A percentile compares a stretch with the other conserved stretches of the same genome.
phyloP scores from a whole-genome alignment of 2,329 filamentous ascomycete species.

The Chlorencoelia australis region DNA sequence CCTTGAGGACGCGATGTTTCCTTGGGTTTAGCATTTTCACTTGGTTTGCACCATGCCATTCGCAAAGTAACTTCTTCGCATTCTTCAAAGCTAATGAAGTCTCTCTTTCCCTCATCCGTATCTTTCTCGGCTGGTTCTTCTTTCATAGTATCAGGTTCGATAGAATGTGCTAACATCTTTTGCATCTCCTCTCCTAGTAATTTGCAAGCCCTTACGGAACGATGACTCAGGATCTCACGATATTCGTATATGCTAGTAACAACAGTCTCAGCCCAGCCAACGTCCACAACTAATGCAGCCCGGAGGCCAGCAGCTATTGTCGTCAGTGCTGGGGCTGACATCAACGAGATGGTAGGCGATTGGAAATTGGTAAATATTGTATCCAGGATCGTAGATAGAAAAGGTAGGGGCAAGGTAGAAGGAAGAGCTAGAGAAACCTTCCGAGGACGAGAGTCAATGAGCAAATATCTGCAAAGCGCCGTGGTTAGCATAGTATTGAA shows the following conservation, averaged over 20 bases:
- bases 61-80: constrained; percentile 71
- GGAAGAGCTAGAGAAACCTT: constrained; percentile 68
- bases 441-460: constrained; percentile 67
- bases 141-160: constrained; percentile 24
- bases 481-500: constrained; percentile 7
- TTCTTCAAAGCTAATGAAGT: constrained; percentile 57
- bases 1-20: constrained; percentile 15
- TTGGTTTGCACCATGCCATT: constrained; percentile 62
- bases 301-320: constrained; percentile 72
- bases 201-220: constrained; percentile 67
- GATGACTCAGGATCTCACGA: constrained; percentile 61
- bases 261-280: constrained; percentile 86
- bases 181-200: constrained; percentile 60
- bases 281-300: constrained; percentile 76
- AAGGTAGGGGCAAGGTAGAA: constrained; percentile 63
- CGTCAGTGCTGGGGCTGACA: constrained; percentile 67
- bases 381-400: constrained; percentile 66
- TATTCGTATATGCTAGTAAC: constrained; percentile 87
- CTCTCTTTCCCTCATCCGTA: constrained; percentile 8
- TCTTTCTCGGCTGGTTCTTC: constrained; percentile 7
- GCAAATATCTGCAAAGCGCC: constrained; percentile 39
- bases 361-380: constrained; percentile 75
- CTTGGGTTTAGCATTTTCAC: constrained; percentile 9
- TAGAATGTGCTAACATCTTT: constrained; percentile 44
- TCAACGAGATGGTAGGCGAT: constrained; percentile 67